phyloP scores from a whole-genome alignment of 106 monocot genomes.

The Apostasia shenzhenica region DNA sequence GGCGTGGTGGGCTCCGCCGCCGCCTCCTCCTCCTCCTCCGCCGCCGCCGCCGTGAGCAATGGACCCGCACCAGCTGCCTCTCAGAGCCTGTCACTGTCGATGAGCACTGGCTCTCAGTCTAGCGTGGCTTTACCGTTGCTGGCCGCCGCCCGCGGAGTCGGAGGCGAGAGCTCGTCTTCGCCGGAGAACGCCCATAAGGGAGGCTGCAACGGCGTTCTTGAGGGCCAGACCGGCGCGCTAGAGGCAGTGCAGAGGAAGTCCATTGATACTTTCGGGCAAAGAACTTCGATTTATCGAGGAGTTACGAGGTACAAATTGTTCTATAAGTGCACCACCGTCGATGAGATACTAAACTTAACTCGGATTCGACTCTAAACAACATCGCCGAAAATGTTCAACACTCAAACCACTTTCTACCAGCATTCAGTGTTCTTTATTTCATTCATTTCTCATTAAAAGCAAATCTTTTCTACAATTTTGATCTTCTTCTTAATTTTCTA shows the following conservation, averaged over 20 bases:
- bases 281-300: conserved; percentile 91
- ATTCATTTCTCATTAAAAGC: too few relatives aligned
- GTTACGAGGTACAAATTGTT: conserved; percentile 59
- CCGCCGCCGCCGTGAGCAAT: not conserved
- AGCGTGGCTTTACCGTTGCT: conserved; percentile 43
- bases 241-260: conserved; percentile 56
- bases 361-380: too few relatives aligned
- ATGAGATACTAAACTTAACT: too few relatives aligned
- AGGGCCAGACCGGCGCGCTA: conserved; percentile 31
- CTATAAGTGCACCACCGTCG: too few relatives aligned
- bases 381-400: too few relatives aligned
- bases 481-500: too few relatives aligned
- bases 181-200: conserved; percentile 26
- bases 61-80: conserved; percentile 3
- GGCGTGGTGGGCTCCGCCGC: not conserved
- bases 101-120: conserved; percentile 66
- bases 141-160: conserved; percentile 2
- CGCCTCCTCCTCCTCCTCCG: not conserved
- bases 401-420: too few relatives aligned
- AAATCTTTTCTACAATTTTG: too few relatives aligned
- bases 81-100: conserved; percentile 66
- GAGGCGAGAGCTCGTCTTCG: conserved; percentile 34
- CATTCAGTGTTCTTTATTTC: too few relatives aligned
- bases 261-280: conserved; percentile 88
- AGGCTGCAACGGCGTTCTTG: conserved; percentile 7